Percentiles rank a stretch among this genome's conserved stretches.
These are phyloP conservation scores for Dunaliella salina DNA, from an alignment of 163 green algal species.

Conservation along the genomic window DNA sequence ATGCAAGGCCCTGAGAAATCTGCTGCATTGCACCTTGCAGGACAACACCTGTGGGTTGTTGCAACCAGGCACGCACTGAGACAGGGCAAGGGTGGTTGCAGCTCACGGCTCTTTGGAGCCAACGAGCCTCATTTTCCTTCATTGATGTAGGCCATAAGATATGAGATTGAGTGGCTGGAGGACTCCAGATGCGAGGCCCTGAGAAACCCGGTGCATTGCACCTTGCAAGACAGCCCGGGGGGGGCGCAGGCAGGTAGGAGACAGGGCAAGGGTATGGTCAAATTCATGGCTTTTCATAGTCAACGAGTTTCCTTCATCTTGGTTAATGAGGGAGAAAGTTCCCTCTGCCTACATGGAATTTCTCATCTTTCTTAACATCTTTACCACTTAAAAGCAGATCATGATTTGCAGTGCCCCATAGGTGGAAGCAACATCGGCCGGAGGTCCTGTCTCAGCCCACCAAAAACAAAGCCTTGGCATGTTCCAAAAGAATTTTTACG, in stretches of 20 bases:
- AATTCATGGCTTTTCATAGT: no score
- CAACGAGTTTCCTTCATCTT: no score
- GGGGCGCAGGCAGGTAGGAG: no score
- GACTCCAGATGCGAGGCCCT: constrained; percentile 15
- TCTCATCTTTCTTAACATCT: not conserved
- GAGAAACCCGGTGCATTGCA: constrained; percentile 22
- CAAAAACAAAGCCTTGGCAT: not conserved
- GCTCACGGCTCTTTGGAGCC: not conserved
- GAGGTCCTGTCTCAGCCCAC: no score
- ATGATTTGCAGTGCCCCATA: no score
- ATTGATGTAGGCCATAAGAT: not conserved
- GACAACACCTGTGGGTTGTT: constrained; percentile 24
- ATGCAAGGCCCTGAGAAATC: not conserved
- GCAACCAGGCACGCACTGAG: not conserved
- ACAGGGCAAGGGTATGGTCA: no score
- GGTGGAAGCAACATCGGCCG: no score
- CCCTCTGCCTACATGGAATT: not conserved
- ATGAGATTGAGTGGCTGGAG: constrained; percentile 32
- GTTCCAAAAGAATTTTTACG: constrained; percentile 1
- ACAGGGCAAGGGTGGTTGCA: no score
- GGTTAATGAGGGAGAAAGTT: constrained; percentile 50
- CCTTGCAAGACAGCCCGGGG: constrained; percentile 71
- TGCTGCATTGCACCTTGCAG: not conserved
- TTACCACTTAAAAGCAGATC: not conserved
- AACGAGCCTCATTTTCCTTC: not conserved